Conservation (phyloP, 2,329 filamentous ascomycete species). For the Lasiodiplodia citricola region DNA sequence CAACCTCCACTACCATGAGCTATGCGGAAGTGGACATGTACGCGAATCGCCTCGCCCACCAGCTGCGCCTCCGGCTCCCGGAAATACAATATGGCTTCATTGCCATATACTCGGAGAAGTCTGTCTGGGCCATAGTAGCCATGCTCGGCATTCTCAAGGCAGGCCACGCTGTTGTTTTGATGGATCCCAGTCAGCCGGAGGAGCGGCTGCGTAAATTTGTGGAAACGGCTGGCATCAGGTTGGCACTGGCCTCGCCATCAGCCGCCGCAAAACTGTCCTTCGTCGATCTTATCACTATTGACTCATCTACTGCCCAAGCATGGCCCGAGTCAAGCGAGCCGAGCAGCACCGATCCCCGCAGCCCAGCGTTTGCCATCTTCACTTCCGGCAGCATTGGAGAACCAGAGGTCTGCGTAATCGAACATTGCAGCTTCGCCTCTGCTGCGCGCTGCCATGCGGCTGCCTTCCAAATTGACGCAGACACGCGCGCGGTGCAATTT, state of each 20-base stretch:
- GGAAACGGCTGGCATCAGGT: slow-evolving; percentile 27
- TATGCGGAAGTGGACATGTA: no score
- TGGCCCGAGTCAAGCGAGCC: neutral
- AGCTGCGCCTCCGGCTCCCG: no score
- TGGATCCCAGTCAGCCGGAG: slow-evolving; percentile 41
- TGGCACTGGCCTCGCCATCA: slow-evolving; percentile 28
- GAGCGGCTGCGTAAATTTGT: slow-evolving; percentile 30
- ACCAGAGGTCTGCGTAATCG: slow-evolving; percentile 37
- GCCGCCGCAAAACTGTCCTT: neutral
- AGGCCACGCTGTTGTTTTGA: slow-evolving; percentile 30
- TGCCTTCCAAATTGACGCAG: slow-evolving; percentile 27
- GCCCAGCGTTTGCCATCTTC: slow-evolving; percentile 31
- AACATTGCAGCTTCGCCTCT: slow-evolving; percentile 38
- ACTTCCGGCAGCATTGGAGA: slow-evolving; percentile 34
- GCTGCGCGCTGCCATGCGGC: slow-evolving; percentile 28
- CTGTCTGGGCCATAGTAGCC: slow-evolving; percentile 38
- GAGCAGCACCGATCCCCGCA: neutral
- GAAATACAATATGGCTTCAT: slow-evolving; percentile 45
- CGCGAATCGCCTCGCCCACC: no score
- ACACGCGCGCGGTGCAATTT: slow-evolving; percentile 46
- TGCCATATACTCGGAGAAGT: slow-evolving; percentile 2
- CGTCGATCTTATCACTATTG: neutral
- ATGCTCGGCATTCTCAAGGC: slow-evolving; percentile 46
- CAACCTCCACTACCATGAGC: slow-evolving; percentile 52
- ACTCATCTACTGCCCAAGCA: neutral